A percentile compares a stretch with the other conserved stretches of the same genome.
phyloP scores from a whole-genome alignment of 495 filamentous ascomycete species.

The Peziza echinospora region DNA sequence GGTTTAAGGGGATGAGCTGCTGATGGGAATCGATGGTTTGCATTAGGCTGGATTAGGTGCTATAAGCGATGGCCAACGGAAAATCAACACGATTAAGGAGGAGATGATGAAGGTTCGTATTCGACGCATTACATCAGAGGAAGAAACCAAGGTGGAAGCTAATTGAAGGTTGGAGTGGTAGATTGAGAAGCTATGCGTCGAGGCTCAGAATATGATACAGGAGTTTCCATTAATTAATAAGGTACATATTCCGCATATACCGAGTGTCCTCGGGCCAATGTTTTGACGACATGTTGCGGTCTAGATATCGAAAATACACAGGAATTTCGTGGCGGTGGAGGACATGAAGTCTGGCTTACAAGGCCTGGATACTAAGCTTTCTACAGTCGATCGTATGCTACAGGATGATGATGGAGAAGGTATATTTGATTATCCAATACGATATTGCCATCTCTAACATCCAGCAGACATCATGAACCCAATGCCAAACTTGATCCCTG shows the following conservation, averaged over 20 bases:
- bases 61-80: constrained; percentile 69
- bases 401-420: constrained; percentile 56
- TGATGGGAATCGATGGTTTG: too few relatives aligned
- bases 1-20: too few relatives aligned
- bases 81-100: constrained; percentile 73
- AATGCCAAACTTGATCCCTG: constrained; percentile 72
- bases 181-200: constrained; percentile 91
- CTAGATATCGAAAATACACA: constrained; percentile 54
- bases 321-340: constrained; percentile 81
- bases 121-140: not conserved
- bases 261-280: not conserved
- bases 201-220: constrained; percentile 83
- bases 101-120: constrained; percentile 57
- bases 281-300: constrained; percentile 4
- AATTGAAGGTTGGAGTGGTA: constrained; percentile 5
- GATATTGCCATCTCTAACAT: constrained; percentile 1
- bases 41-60: constrained; percentile 63
- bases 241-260: constrained; percentile 22
- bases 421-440: not conserved
- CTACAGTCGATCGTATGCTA: constrained; percentile 51
- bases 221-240: constrained; percentile 95
- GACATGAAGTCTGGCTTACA: constrained; percentile 78
- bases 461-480: constrained; percentile 33
- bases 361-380: constrained; percentile 55
- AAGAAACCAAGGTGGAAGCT: constrained; percentile 1